phyloP scores from a whole-genome alignment of 225 moss, liverwort and hornwort species.

The Straminergon stramineum region DNA sequence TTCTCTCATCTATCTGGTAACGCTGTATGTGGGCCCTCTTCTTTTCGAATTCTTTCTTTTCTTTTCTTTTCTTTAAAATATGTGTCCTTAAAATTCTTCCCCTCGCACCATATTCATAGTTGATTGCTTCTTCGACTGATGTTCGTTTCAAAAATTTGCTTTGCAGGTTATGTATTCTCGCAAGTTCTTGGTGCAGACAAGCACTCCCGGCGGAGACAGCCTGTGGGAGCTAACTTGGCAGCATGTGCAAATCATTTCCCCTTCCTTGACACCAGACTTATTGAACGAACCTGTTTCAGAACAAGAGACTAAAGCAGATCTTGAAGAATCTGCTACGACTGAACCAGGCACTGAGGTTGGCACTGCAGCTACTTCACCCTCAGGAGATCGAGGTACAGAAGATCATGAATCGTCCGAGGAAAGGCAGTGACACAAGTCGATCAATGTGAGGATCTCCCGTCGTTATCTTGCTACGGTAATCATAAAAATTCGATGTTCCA shows the following conservation, averaged over 20 bases:
- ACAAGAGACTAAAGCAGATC: conserved; percentile 15
- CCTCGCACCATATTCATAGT: neutral
- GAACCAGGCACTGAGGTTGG: conserved; percentile 21
- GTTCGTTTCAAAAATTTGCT: conserved; percentile 7
- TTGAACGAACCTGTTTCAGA: conserved; percentile 50
- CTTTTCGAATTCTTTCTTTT: neutral
- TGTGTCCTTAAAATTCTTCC: neutral
- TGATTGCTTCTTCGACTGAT: neutral
- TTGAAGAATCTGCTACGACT: neutral
- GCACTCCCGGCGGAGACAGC: conserved; percentile 61
- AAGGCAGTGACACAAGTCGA: conserved; percentile 14
- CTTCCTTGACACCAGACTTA: conserved; percentile 59
- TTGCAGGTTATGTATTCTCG: conserved; percentile 71
- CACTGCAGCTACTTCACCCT: neutral
- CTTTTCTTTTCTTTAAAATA: neutral
- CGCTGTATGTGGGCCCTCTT: neutral
- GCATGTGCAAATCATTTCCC: conserved; percentile 65
- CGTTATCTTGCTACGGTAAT: neutral
- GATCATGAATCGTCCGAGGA: conserved; percentile 15
- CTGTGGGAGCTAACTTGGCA: conserved; percentile 96
- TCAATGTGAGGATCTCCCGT: conserved; percentile 5
- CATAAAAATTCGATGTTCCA: neutral
- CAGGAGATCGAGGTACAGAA: conserved; percentile 13
- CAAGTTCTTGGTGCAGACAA: conserved; percentile 61
- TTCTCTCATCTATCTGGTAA: neutral